phyloP scores from a whole-genome alignment of 2,329 filamentous ascomycete genomes.

The Colletotrichum aenigma region DNA sequence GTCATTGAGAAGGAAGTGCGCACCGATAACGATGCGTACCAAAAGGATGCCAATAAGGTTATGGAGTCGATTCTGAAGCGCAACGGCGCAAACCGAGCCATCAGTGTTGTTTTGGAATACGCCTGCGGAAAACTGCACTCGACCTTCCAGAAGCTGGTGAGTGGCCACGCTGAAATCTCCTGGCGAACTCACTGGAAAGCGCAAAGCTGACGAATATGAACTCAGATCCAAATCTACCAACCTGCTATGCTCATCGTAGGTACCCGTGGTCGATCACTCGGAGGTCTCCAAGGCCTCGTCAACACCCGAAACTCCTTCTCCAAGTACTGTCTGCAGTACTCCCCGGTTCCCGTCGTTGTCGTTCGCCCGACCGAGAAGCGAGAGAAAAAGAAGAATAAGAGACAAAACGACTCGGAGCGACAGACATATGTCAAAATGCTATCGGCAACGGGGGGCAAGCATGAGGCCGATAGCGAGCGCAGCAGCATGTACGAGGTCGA shows the following conservation, averaged over 20 bases:
- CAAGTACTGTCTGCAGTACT: slow-evolving; percentile 94
- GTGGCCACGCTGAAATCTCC: slow-evolving; percentile 31
- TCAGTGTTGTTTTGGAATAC: slow-evolving; percentile 86
- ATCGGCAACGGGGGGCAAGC: slow-evolving; percentile 61
- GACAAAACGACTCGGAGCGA: slow-evolving; percentile 75
- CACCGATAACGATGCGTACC: slow-evolving; percentile 65
- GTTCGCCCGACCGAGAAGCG: slow-evolving; percentile 87
- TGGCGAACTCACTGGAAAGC: neutral
- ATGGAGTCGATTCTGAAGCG: slow-evolving; percentile 79
- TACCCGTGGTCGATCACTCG: slow-evolving; percentile 82
- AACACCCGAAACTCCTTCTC: slow-evolving; percentile 82
- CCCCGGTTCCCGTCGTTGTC: slow-evolving; percentile 90
- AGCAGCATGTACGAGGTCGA: slow-evolving; percentile 60
- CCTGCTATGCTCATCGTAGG: slow-evolving; percentile 91
- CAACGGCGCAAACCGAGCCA: slow-evolving; percentile 79
- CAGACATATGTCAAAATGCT: slow-evolving; percentile 81
- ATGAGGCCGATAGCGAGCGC: slow-evolving; percentile 62
- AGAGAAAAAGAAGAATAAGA: slow-evolving; percentile 87
- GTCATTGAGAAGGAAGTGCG: slow-evolving; percentile 86
- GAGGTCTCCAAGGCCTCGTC: slow-evolving; percentile 84
- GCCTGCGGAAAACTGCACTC: slow-evolving; percentile 88
- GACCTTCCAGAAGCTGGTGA: slow-evolving; percentile 87
- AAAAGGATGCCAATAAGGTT: slow-evolving; percentile 74
- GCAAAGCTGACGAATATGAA: slow-evolving; percentile 37
- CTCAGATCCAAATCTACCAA: slow-evolving; percentile 87